Evolutionary conservation across 2,329 filamentous ascomycete species (phyloP), one percentile per base, ranked within the genome.

Genomic region (Fusarium foetens): DNA sequence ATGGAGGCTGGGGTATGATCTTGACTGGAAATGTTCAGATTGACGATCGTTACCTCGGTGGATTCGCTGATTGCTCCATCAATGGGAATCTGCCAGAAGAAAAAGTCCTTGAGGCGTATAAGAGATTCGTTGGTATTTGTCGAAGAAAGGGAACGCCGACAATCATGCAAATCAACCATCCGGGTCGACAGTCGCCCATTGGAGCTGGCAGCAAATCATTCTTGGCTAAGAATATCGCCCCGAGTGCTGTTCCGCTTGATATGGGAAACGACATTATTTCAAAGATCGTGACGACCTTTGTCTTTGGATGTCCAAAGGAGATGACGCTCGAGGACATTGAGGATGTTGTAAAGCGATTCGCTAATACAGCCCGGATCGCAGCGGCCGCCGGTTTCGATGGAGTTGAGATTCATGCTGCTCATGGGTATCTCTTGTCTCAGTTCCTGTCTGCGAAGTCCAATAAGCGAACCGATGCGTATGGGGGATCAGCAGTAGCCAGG

Each of bases 361-460:
- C 86, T 2, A 79, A 83, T 29, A 84, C 83, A 1, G 89, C 90
- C 2, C 81, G 83, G 10, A 74, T 90, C 7, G 78, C 81, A 0
- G 79, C 81, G 4, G 81, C 84, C 2, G 81, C 88, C 0, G 87
- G 85, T 2, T 83, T 87, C 38, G 82, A 82, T 5, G 85, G 84
- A 2, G 75, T 84, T 2, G 77, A 87, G 72, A 79, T 87, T 16
- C 85, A 87, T 42, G 85, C 77, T 7, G 85, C 85, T 0, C 88
- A 91, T 68, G 89, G 89, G 2, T 90, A 89, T 73, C 81, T 91
- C 5, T 78, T 91, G 0, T 82, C 85, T 11, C 86, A 89, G 67
- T 91, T 91, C 75, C 76, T 90, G 23, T 85, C 83, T 1, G 79
- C 82, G 4, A 83, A 81, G 31, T 84, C 82, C 1, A 91, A 91